Conservation (phyloP, 2,329 filamentous ascomycete species). For the Xylaria sp. region DNA sequence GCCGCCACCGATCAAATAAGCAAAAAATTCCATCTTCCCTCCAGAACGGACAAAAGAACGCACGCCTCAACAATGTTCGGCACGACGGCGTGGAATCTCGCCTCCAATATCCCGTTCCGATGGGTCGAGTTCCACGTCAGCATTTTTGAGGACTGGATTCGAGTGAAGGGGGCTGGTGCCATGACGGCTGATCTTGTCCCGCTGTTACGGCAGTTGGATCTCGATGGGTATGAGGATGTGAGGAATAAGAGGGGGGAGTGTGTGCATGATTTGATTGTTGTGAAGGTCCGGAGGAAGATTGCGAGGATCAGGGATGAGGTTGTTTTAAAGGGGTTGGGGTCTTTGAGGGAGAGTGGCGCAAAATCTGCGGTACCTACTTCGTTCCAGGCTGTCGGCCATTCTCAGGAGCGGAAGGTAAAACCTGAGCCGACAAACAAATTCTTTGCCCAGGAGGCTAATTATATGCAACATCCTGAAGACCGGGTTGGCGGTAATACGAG, state of each 20-base stretch:
- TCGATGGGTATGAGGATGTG: constrained; percentile 20
- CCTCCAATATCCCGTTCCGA: constrained; percentile 9
- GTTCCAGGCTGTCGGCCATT: no score
- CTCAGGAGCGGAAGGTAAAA: no score
- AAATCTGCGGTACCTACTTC: no score
- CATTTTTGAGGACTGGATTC: constrained; percentile 17
- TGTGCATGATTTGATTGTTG: constrained; percentile 15
- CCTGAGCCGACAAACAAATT: no score
- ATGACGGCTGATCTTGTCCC: constrained; percentile 7
- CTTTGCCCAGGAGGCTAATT: no score
- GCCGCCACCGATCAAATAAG: background rate
- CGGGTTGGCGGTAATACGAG: no score
- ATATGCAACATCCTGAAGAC: no score
- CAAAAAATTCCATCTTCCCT: background rate
- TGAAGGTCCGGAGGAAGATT: constrained; percentile 15
- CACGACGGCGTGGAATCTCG: constrained; percentile 2
- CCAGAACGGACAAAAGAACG: background rate
- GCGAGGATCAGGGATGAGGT: background rate
- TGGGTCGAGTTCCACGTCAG: constrained; percentile 2
- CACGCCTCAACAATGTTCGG: constrained; percentile 14
- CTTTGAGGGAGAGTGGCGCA: background rate
- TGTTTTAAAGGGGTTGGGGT: no score
- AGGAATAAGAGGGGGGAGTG: background rate
- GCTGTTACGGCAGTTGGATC: constrained; percentile 8
- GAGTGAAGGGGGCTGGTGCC: background rate